Base-by-base conservation (phyloP, 2,329 filamentous ascomycete genomes). In the Chrysoporthe austroafricana region DNA sequence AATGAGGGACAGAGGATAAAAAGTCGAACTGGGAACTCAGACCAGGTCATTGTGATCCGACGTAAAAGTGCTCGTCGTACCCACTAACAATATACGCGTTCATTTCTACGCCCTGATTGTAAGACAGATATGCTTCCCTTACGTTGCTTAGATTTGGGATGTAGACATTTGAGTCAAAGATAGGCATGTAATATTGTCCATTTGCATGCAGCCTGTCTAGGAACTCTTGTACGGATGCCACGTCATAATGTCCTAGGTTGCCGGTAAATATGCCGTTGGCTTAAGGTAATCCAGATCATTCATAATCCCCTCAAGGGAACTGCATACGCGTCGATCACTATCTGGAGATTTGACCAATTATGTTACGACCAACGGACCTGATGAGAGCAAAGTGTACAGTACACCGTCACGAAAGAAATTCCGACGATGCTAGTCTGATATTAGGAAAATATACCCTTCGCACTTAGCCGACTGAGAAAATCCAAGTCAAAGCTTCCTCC, bases 101-200 rank as follows among this genome's bases (percentile, higher is more conserved):
- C 16, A 60, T 21, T n/a, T 60, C 57, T 26, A 39, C 57, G 4
- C 57, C 57, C 39, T 43, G 39, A 26, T 60, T 44, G 26, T 60
- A 60, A 8, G 57, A 36, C 32, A 18, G 36, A 26, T 60, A 60
- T 21, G 13, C 57, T 8, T 60, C 57, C 7, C 57, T 60, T 36
- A 11, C 57, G 11, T 60, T 60, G 16, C 36, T 39, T 21, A 39
- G 57, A 26, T 44, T 60, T 18, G 42, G 36, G 26, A 44, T 26
- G 18, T 60, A 60, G 18, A 60, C 57, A 44, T 60, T 60, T n/a
- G 36, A 39, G 34, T 44, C 57, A 8, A 60, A 42, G 16, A 44
- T 60, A n/a, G 57, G 36, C 57, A 60, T n/a, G 57, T 60, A 60
- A 16, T 60, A 60, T 60, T 60, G 57, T 1, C 57, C 36, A 26